phyloP scores from a whole-genome alignment of 1,284 basidiomycete species.

The Fomitopsis pinicola region DNA sequence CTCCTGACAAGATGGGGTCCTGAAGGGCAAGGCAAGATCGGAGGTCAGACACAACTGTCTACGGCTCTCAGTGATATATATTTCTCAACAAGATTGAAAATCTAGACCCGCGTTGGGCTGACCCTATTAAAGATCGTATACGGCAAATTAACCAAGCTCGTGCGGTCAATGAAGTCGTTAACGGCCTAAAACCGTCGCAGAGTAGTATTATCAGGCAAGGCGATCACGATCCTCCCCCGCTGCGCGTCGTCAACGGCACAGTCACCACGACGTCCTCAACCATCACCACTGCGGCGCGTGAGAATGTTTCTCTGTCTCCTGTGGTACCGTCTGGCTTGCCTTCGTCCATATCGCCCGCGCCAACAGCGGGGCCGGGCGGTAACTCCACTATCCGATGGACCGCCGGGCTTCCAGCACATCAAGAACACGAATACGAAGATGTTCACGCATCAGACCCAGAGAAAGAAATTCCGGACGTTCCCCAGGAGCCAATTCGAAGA shows the following conservation, averaged over 20 bases:
- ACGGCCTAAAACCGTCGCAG: slow-evolving; percentile 57
- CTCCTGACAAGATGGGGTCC: slow-evolving; percentile 88
- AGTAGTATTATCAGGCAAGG: slow-evolving; percentile 34
- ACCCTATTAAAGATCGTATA: slow-evolving; percentile 84
- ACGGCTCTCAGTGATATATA: neutral
- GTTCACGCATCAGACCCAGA: slow-evolving; percentile 23
- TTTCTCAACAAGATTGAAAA: slow-evolving; percentile 12
- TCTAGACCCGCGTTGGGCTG: slow-evolving; percentile 86
- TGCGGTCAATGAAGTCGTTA: slow-evolving; percentile 81
- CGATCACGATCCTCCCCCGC: slow-evolving; percentile 42
- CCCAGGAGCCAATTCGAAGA: slow-evolving; percentile 35
- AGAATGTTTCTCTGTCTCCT: slow-evolving; percentile 49
- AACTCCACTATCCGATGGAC: slow-evolving; percentile 60
- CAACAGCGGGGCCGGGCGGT: slow-evolving; percentile 50
- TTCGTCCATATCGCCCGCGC: slow-evolving; percentile 12
- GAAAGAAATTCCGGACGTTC: slow-evolving; percentile 25
- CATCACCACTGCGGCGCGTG: slow-evolving; percentile 65
- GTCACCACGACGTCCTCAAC: slow-evolving; percentile 61
- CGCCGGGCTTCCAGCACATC: slow-evolving; percentile 54
- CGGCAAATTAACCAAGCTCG: slow-evolving; percentile 71
- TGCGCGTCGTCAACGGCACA: slow-evolving; percentile 83
- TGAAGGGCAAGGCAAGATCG: slow-evolving; percentile 88
- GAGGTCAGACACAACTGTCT: slow-evolving; percentile 44
- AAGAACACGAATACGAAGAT: slow-evolving; percentile 60
- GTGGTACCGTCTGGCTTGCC: slow-evolving; percentile 26